Evolutionary conservation across 2,329 filamentous ascomycete genomes (phyloP), one percentile per base, ranked within the genome.

Genomic region (Diaporthe ampelina): DNA sequence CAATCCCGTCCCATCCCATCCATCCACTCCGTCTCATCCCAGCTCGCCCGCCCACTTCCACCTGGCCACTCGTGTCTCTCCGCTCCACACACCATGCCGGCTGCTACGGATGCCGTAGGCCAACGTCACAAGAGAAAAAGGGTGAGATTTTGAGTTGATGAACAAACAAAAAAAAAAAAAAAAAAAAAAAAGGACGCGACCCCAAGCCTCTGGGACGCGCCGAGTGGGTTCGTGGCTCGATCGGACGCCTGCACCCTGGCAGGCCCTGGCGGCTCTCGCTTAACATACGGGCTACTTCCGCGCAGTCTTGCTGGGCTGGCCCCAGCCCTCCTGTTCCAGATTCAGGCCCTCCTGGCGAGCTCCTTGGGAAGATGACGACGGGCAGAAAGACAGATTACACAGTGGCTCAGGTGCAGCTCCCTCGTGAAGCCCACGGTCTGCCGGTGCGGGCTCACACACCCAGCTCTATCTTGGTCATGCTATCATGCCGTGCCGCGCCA

Each of bases 271-370:
- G 63, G 45, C 63, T 67, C 63, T 67, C 63, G 63, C 63, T 67
- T 67, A 67, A 40, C 43, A 52, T 26, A 52, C 63, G 63, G 63
- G 63, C 63, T 67, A 67, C 63, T 67, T 67, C 63, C 63, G 63
- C 63, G 45, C 45, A 67, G n/a, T 50, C n/a, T 52, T 2, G 45
- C 45, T 67, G 63, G 40, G 29, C 45, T 48, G 45, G 37, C 63
- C n/a, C 63, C 63, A 37, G 63, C 45, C 45, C 63, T 67, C 63
- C 63, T 67, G 63, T 67, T 67, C 63, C 63, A 67, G 63, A 37
- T 35, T 21, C 32, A 52, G 63, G 29, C 63, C 48, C 45, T 67
- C 63, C 63, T 52, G 45, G 63, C 63, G 32, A n/a, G 63, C 29
- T 67, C 63, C 45, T 37, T 37, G 45, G 48, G 37, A 52, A 24